Base-by-base conservation (phyloP, 2,329 filamentous ascomycete genomes). In the Rhinocladiella similis region DNA sequence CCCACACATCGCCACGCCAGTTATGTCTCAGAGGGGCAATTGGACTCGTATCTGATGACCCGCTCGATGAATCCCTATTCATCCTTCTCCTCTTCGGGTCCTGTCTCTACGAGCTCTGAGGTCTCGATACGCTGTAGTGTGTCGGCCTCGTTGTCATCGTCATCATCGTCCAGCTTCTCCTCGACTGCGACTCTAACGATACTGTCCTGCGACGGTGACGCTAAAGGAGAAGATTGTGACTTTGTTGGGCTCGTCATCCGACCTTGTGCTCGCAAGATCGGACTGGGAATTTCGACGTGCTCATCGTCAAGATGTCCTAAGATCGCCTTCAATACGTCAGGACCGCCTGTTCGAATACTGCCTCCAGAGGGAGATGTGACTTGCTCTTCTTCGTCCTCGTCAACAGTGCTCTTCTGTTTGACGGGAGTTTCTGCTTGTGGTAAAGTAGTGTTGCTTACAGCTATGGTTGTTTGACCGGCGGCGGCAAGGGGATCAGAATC, bases 251-350 rank as follows among this genome's bases (percentile, higher is more conserved):
- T 51, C 5, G 25, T 45, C 50, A 33, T 41, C 38, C 41, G 29
- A 33, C 7, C 29, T 33, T 33, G 27, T 46, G 38, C 42, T 29
- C 41, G 5, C 38, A 35, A 19, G 22, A 52, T 52, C 27, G 49
- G 46, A 25, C 53, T 50, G 16, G 47, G 42, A 6, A 29, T 19
- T 13, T 57, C 50, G 36, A 47, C 48, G 18, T 56, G 19, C 29
- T 54, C 43, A 7, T 60, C 56, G 35, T 58, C 47, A n/a, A 18
- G 29, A 22, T 65, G 63, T 7, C 58, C 60, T 29, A 65, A 48
- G 12, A 65, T 62, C 3, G 60, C 63, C 36, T 59, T 56, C 2
- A 65, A 56, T 7, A 65, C 42, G 48, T 65, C 63, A 6, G 49
- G 47, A 12, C 57, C 60, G 20, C 53, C 58, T 6, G 63, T 65